phyloP scores from a whole-genome alignment of 2,329 filamentous ascomycete genomes.

The Trichoderma endophyticum region DNA sequence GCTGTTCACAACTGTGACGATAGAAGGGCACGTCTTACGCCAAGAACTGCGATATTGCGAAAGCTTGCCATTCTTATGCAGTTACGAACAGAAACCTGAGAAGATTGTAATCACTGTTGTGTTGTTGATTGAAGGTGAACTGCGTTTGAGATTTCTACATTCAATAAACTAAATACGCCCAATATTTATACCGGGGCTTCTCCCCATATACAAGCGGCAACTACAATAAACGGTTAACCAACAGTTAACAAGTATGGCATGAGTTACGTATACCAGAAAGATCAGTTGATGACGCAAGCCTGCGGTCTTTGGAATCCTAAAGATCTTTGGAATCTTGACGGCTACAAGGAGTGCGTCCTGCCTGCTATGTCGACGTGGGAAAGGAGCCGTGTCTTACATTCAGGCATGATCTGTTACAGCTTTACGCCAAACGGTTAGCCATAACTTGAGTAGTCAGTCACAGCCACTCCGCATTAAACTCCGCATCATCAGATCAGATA shows the following conservation, averaged over 20 bases:
- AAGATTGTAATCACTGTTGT: not conserved
- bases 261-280: not conserved
- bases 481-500: not conserved
- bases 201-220: not conserved
- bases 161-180: not conserved
- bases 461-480: not conserved
- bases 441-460: not conserved
- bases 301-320: not conserved
- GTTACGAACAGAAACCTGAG: not conserved
- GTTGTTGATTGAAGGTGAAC: not conserved
- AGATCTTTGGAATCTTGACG: not conserved
- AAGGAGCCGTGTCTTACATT: not conserved
- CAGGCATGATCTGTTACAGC: not conserved
- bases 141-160: not conserved
- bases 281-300: not conserved
- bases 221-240: not conserved
- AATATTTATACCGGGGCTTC: not conserved
- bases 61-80: not conserved
- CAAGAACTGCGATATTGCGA: not conserved
- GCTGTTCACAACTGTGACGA: not conserved
- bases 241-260: not conserved
- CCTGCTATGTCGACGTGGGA: not conserved
- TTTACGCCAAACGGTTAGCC: not conserved
- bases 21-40: not conserved
- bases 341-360: not conserved